Evolutionary conservation across 164 flowering plant species (phyloP).

Genomic region (Dillenia turbinata): DNA sequence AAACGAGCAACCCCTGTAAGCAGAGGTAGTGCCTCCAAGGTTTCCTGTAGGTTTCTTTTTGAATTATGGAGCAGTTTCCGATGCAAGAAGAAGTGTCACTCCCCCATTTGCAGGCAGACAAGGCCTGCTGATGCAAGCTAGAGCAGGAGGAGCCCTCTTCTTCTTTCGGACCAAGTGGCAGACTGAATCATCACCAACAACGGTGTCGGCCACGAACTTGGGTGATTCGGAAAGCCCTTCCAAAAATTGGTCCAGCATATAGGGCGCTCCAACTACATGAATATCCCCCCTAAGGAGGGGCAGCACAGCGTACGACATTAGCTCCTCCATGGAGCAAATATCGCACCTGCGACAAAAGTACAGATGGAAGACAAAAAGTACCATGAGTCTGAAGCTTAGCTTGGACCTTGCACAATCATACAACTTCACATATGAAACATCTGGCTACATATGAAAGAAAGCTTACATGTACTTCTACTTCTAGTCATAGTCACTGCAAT

Average conservation of each 20-base stretch:
- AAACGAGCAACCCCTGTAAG: conserved; percentile 40
- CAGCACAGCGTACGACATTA: conserved; percentile 97
- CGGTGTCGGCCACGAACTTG: conserved; percentile 64
- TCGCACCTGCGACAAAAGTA: conserved; percentile 96
- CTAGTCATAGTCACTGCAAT: conserved; percentile 1
- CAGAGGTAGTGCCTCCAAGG: conserved; percentile 28
- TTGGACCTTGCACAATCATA: conserved; percentile 43
- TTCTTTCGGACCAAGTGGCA: conserved; percentile 60
- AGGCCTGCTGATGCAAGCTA: conserved; percentile 74
- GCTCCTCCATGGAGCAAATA: conserved; percentile 99
- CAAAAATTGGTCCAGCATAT: conserved; percentile 54
- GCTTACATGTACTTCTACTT: conserved; percentile 15
- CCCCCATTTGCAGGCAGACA: conserved; percentile 43
- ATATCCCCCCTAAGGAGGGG: conserved; percentile 59
- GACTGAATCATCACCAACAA: conserved; percentile 73
- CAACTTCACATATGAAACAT: conserved; percentile 21
- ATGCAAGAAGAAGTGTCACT: conserved; percentile 61
- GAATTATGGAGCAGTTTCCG: conserved; percentile 24
- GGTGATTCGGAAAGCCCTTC: conserved; percentile 76
- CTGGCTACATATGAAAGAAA: conserved; percentile 2
- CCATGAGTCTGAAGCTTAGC: conserved; percentile 51
- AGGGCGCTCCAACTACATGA: conserved; percentile 66
- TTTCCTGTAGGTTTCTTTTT: conserved; percentile 29
- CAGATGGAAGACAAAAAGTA: conserved; percentile 38
- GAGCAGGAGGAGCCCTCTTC: conserved; percentile 77